Conservation (phyloP, 148 eudicot species). For the Fagopyrum esculentum region DNA sequence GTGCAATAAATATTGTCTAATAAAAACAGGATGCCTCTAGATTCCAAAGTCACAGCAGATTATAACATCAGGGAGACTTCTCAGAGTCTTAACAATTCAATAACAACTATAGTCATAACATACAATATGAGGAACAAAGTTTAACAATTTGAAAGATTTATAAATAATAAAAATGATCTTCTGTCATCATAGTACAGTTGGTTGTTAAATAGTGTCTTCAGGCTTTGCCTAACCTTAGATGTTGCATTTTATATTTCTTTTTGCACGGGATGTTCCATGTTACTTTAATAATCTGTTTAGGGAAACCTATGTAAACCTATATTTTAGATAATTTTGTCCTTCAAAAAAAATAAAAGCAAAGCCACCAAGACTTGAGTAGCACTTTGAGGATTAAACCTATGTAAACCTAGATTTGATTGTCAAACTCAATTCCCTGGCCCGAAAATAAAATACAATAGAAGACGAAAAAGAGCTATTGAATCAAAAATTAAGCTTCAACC, state of each 20-base stretch:
- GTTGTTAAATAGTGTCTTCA: background rate
- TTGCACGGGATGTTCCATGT: no score
- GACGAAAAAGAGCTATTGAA: no score
- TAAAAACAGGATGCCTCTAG: background rate
- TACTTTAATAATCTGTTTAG: background rate
- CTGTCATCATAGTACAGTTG: background rate
- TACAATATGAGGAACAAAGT: background rate
- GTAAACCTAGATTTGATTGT: no score
- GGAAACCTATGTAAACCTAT: background rate
- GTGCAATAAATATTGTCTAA: background rate
- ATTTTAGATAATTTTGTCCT: background rate
- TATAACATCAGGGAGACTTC: background rate
- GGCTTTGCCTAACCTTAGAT: background rate
- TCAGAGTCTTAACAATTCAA: background rate
- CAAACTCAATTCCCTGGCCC: background rate
- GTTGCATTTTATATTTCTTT: no score
- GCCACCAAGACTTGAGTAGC: background rate
- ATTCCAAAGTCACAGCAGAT: background rate
- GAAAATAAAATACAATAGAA: no score
- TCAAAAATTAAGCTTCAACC: no score
- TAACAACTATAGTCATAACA: background rate
- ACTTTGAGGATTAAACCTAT: background rate
- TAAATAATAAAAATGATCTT: background rate
- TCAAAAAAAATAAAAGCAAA: background rate
- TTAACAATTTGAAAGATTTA: background rate